Evolutionary conservation across 345 rosid species (phyloP).

Genomic region (Geranium rotundifolium): DNA sequence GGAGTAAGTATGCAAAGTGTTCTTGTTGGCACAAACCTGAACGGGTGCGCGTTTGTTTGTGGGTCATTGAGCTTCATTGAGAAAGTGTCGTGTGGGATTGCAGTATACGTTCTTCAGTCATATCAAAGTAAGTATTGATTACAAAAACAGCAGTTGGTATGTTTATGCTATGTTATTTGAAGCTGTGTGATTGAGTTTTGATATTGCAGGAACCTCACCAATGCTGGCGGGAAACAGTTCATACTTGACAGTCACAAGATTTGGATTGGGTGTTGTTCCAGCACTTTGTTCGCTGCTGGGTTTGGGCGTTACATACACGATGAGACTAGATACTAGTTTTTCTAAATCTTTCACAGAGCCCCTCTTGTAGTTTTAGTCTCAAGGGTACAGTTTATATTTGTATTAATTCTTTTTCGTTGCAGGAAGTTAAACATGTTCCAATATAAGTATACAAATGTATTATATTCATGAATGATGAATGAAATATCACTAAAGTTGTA

Average conservation of each 20-base stretch:
- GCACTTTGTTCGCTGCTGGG: constrained; percentile 69
- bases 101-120: constrained; percentile 72
- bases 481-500: too few relatives aligned
- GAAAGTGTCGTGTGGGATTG: constrained; percentile 84
- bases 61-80: constrained; percentile 94
- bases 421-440: too few relatives aligned
- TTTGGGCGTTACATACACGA: constrained; percentile 54
- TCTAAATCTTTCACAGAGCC: constrained; percentile 50
- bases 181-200: too few relatives aligned
- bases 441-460: too few relatives aligned
- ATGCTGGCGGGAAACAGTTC: constrained; percentile 18
- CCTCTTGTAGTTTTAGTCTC: constrained; percentile 16
- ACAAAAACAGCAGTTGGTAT: too few relatives aligned
- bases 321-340: constrained; percentile 44
- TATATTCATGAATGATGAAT: too few relatives aligned
- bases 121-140: constrained; percentile 52
- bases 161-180: too few relatives aligned
- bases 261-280: constrained; percentile 79
- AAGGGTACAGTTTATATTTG: constrained; percentile 17
- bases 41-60: constrained; percentile 91
- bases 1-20: constrained; percentile 91
- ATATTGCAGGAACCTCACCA: constrained; percentile 40
- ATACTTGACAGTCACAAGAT: constrained; percentile 56
- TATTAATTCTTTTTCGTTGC: too few relatives aligned
- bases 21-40: constrained; percentile 63